Evolutionary conservation across 441 rosid species (phyloP), one percentile per base, ranked within the genome.

Genomic region (Croton laevigatus): DNA sequence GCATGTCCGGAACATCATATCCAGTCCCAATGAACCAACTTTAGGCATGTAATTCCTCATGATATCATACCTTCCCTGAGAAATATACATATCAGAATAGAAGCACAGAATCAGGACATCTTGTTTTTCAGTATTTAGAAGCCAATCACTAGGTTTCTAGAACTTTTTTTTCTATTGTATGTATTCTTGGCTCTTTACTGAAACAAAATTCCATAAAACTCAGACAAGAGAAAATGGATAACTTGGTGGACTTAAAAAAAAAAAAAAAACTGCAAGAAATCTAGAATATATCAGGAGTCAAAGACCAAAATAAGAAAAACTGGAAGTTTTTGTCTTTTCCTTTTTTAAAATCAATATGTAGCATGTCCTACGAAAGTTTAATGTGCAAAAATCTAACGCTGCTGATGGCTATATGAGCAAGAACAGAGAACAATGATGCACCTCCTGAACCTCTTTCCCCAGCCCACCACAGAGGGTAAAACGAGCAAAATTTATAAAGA

Each of bases 31-130:
- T 22, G 93, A 68, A 66, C 99, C 97, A 71, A 96, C 99, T 85
- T 96, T 93, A 9, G 98, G 97, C 98, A 96, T 96, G 88, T 93
- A 96, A 76, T 91, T 91, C 89, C 87, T 88, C 97, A 96, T 93
- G 77, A 96, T 96, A 65, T 91, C 88, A 70, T 93, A 96, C 80
- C 99, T 93, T 83, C 97, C 99, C 98, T 96, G 93, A 79, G 72
- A 72, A 76, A 66, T 74, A 71, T 7, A 66, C 60, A 75, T 57
- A 65, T 83, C 83, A 85, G 65, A 55, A 55, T 32, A 53, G 8
- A 58, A 75, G 58, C 44, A 40, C 10, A 40, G 32, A 27, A 27
- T 27, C 32, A 27, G 32, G 32, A 27, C 32, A 27, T 27, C 32
- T 27, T 27, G 32, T 27, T 27, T n/a, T 27, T 27, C 32, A 58